Evolutionary conservation across 768 basidiomycete species (phyloP), one percentile per base, ranked within the genome.

Genomic region (Lactarius pseudohatsudake): DNA sequence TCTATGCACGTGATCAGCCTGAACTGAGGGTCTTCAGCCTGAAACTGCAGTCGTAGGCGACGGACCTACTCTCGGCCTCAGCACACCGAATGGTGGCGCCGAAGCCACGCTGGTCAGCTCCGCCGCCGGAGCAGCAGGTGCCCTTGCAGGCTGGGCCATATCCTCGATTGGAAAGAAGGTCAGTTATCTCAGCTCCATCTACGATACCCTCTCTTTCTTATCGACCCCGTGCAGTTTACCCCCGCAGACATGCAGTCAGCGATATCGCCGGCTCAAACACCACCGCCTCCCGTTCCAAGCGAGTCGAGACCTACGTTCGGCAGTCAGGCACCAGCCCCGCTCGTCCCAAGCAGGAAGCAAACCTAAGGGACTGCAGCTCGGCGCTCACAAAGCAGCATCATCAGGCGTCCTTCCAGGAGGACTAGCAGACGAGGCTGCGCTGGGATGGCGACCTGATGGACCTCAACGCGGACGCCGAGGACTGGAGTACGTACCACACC

Each of bases 71-170:
- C 71, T 65, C 68, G 66, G 43, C 55, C 70, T 69, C 36, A 67
- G 47, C 28, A 67, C 63, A 32, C 69, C 69, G 26, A 60, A 72
- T 55, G 74, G 65, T 3, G 67, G 64, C 30, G 70, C 74, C 15
- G 77, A 77, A 74, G 80, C 71, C 11, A 85, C 82, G 13, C 77
- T 97, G 2, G 92, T 92, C 18, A 94, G 88, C 70, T 88, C 88
- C 4, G 94, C 96, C 0, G 88, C 94, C 0, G 95, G 94, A 0
- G 96, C 95, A 2, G 96, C 96, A 20, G 90, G 92, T 9, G 91
- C 89, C 20, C 79, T 99, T 3, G 96, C 96, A 16, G 94, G 95
- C 7, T 98, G 96, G 96, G 96, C 96, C 2, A 93, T 98, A 53
- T 91, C 94, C 4, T 94, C 91, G 0, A 72, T 98, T 0, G 88